Conservation (phyloP, 2,329 filamentous ascomycete species). For the Trichoderma sp. region DNA sequence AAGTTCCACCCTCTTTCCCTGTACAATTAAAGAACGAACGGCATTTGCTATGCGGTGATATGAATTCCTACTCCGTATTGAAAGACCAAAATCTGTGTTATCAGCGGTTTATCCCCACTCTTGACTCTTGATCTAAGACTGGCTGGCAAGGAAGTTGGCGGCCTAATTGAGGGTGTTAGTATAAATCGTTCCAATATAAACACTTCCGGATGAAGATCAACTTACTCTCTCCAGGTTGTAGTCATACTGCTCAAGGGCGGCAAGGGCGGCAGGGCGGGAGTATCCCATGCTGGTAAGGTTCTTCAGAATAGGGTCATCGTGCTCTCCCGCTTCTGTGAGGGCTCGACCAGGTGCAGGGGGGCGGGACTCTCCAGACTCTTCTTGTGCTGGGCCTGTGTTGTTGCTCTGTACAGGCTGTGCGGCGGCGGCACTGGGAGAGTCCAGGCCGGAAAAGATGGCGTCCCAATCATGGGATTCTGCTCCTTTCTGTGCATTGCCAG, state of each 20-base stretch:
- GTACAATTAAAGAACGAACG: conserved; percentile 26
- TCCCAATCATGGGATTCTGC: conserved; percentile 83
- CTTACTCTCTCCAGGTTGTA: conserved; percentile 93
- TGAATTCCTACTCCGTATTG: background rate
- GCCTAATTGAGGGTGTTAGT: conserved; percentile 43
- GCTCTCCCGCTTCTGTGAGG: conserved; percentile 72
- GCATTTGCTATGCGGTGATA: conserved; percentile 17
- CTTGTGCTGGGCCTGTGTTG: conserved; percentile 11
- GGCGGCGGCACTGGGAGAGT: conserved; percentile 53
- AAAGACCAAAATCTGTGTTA: background rate
- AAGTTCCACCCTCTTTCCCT: conserved; percentile 1
- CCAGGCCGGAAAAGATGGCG: conserved; percentile 83
- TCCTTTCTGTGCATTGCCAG: conserved; percentile 45
- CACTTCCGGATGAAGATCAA: conserved; percentile 28
- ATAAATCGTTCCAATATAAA: background rate
- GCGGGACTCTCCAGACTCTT: conserved; percentile 34
- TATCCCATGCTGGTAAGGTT: conserved; percentile 91
- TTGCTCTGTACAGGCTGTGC: conserved; percentile 29
- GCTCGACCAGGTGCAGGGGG: conserved; percentile 60
- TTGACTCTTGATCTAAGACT: conserved; percentile 47
- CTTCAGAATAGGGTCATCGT: conserved; percentile 91
- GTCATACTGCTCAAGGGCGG: conserved; percentile 89
- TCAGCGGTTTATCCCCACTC: background rate
- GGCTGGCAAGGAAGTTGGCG: conserved; percentile 60
- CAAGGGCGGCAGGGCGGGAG: conserved; percentile 69